Evolutionary conservation across 2,329 filamentous ascomycete genomes (phyloP), one percentile per base, ranked within the genome.

Genomic region (Aspergillus pseudoglaucus): DNA sequence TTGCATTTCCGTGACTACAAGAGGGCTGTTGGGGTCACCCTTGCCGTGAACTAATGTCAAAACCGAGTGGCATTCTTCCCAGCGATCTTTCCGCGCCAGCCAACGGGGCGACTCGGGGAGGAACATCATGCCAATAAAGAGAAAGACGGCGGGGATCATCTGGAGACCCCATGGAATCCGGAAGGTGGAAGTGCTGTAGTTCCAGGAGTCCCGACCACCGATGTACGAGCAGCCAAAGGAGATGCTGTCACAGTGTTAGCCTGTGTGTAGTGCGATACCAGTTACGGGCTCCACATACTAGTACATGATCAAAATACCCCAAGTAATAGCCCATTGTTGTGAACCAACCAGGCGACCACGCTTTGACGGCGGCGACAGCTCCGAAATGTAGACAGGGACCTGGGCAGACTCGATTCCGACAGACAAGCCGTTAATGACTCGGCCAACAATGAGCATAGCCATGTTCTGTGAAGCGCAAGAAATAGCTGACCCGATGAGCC

Each of bases 321-420:
- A 86, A 54, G 85, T 86, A 51, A 90, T 88, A 22, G 84, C 83
- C 74, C 84, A 85, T 64, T 90, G 86, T 65, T 89, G 85, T 42
- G 81, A 78, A 45, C 84, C 83, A 23, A 90, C 84, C 32, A 90
- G 75, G 37, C 83, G 77, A 15, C 78, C 78, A 55, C 78, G 73
- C 58, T 75, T 77, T 30, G 69, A 71, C 0, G 77, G 76, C 20
- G 75, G 76, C 6, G 78, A 82, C 15, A 88, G 45, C 63, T 88
- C 85, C 48, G 82, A 77, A 57, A 86, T 81, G 64, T 88, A 88
- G 17, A 88, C 81, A 0, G 84, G 84, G 1, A 87, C 84, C 57
- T 87, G 74, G 6, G 84, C 82, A 20, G 83, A 86, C 52, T 81
- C 81, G 52, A 89, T 87, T 49, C 86, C 87, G 45, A 89, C 84